phyloP scores from a whole-genome alignment of 2,329 filamentous ascomycete genomes.

The Rhynchosporium secalis region DNA sequence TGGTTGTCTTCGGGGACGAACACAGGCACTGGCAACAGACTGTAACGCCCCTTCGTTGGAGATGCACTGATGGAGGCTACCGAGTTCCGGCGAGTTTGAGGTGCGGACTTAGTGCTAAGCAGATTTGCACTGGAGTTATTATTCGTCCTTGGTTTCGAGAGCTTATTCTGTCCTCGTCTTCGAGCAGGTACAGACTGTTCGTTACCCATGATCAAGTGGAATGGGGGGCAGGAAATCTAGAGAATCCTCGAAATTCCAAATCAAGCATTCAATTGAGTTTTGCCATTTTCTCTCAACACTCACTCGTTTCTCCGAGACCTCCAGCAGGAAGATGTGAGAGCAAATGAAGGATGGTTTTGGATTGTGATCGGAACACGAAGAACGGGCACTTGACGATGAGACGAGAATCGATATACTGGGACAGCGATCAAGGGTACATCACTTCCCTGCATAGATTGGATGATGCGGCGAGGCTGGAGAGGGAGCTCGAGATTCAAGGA shows the following conservation, averaged over 20 bases:
- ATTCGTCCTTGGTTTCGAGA: slow-evolving; percentile 40
- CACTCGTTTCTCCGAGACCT: slow-evolving; percentile 14
- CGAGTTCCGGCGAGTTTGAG: slow-evolving; percentile 32
- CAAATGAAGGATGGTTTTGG: slow-evolving; percentile 8
- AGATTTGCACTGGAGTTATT: slow-evolving; percentile 28
- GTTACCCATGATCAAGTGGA: slow-evolving; percentile 34
- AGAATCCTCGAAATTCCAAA: slow-evolving; percentile 1
- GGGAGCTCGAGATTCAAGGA: slow-evolving; percentile 1
- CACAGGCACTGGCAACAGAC: slow-evolving; percentile 16
- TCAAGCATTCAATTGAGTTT: slow-evolving; percentile 10
- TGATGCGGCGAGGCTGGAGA: slow-evolving; percentile 13
- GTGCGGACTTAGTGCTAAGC: slow-evolving; percentile 23
- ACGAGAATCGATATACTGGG: slow-evolving; percentile 29
- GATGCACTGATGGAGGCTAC: slow-evolving; percentile 21
- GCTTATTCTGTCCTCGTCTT: slow-evolving; percentile 31
- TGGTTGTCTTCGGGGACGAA: slow-evolving; percentile 8
- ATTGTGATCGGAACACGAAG: slow-evolving; percentile 14
- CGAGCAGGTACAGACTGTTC: slow-evolving; percentile 32
- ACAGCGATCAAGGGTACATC: slow-evolving; percentile 24
- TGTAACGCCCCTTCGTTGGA: slow-evolving; percentile 22
- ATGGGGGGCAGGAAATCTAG: slow-evolving; percentile 8
- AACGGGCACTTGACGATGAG: slow-evolving; percentile 26
- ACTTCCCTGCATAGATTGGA: slow-evolving; percentile 22
- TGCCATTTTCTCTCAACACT: slow-evolving; percentile 25
- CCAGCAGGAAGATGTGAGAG: slow-evolving; percentile 16